Evolutionary conservation across 352 stramenopile genomes (phyloP).

Genomic region (Phytophthora melonis): DNA sequence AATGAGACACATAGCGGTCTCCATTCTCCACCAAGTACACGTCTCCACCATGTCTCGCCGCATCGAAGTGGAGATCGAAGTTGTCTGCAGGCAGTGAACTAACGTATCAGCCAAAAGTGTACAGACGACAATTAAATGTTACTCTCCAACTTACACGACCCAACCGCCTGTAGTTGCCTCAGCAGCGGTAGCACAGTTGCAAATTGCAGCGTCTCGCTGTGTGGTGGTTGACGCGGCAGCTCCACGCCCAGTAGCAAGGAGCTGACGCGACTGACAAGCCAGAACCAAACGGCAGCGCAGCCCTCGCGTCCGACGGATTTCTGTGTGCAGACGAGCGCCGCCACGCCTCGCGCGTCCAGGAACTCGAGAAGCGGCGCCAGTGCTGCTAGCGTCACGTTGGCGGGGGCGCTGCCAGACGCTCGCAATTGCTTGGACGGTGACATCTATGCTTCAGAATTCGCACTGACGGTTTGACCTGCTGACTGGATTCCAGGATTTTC

Average conservation of each 20-base stretch:
- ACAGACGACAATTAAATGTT: background rate
- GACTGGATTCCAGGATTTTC: background rate
- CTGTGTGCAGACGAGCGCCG: constrained; percentile 43
- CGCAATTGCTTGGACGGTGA: constrained; percentile 29
- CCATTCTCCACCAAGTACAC: constrained; percentile 54
- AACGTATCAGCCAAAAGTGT: constrained; percentile 4
- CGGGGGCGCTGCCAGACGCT: background rate
- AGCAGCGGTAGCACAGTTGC: constrained; percentile 54
- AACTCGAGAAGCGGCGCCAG: constrained; percentile 63
- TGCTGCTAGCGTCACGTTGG: constrained; percentile 43
- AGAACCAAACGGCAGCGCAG: constrained; percentile 52
- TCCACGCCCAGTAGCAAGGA: constrained; percentile 31
- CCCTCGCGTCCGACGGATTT: constrained; percentile 37
- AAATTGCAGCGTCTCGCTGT: constrained; percentile 41
- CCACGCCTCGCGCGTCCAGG: constrained; percentile 48
- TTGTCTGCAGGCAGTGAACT: constrained; percentile 32
- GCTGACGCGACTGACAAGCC: constrained; percentile 44
- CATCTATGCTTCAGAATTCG: constrained; percentile 23
- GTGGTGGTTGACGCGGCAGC: constrained; percentile 36
- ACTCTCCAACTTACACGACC: constrained; percentile 50
- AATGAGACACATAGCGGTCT: constrained; percentile 54
- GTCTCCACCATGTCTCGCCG: constrained; percentile 44
- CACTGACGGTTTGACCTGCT: background rate
- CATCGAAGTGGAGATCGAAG: constrained; percentile 64
- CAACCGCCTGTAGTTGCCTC: constrained; percentile 56